Evolutionary conservation across 2,329 filamentous ascomycete genomes (phyloP), one percentile per base, ranked within the genome.

Genomic region (Aspergillus awamori): DNA sequence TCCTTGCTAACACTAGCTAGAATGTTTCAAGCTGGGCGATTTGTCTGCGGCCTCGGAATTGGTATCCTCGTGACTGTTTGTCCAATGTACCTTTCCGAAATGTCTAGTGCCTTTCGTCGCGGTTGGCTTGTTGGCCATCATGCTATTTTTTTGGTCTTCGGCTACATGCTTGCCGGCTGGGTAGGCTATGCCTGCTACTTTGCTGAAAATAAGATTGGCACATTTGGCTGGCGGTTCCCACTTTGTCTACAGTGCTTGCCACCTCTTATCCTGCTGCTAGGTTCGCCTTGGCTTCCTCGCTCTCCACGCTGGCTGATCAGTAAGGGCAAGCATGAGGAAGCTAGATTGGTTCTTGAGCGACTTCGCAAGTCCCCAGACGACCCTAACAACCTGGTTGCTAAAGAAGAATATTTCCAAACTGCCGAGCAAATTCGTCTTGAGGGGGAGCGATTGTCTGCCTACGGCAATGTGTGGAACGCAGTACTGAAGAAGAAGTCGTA

Each of bases 231-330:
- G 80, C 72, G 80, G 15, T 81, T 82, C 59, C 80, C 79, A 2
- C 71, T 82, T 6, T 74, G 71, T 43, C 69, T 82, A 38, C 78
- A 80, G 52, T 74, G 74, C 33, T 57, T 82, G 6, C 71, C 72
- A 1, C 76, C 80, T 1, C 54, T 79, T 17, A 68, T 81, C 11
- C 67, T 83, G 26, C 71, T 81, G 1, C 10, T 73, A 4, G 78
- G 77, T 1, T 79, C 77, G 2, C 70, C 74, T 7, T 81, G 76
- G 75, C 72, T 82, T 4, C 80, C 80, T 11, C 71, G 74, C 33
- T 84, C 82, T 0, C 82, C 82, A 0, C 74, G 82, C 8, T 84
- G 82, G 82, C 70, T 84, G 11, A 73, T 84, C 41, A 77, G 77
- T 0, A 79, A 82, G 60, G 82, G 80, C 0, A 74, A 74, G 11